A percentile compares a stretch with the other conserved stretches of the same genome.
Evolutionary conservation across 2,329 filamentous ascomycete species (phyloP).

Genomic region (Pseudopithomyces maydicus): DNA sequence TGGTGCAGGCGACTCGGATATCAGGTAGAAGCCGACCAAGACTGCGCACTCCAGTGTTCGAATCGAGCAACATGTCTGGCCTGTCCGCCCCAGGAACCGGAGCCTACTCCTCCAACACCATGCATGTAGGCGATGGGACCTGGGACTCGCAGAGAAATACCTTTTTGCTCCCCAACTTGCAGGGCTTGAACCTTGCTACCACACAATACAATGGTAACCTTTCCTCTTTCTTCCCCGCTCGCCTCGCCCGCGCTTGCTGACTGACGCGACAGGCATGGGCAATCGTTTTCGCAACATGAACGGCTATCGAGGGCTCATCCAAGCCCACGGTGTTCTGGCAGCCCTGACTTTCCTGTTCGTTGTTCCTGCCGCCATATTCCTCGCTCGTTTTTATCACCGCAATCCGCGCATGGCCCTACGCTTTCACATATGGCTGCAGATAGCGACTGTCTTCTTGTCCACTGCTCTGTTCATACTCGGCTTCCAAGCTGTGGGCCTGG

Average conservation of each 20-base stretch:
- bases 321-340: constrained; percentile 73
- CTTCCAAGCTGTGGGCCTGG: constrained; percentile 77
- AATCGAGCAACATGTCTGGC: constrained; percentile 32
- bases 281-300: constrained; percentile 73
- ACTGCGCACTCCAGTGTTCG: neutral
- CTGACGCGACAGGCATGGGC: constrained; percentile 69
- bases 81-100: constrained; percentile 74
- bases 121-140: constrained; percentile 80
- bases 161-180: constrained; percentile 77
- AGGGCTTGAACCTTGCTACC: constrained; percentile 77
- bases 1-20: neutral
- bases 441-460: constrained; percentile 69
- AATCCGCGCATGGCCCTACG: constrained; percentile 66
- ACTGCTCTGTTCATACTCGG: constrained; percentile 76
- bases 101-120: constrained; percentile 73
- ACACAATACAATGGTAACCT: constrained; percentile 80
- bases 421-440: constrained; percentile 75
- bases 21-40: neutral
- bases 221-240: constrained; percentile 1
- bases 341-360: constrained; percentile 76
- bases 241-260: neutral
- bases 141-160: constrained; percentile 80
- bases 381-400: constrained; percentile 71
- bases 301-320: constrained; percentile 73
- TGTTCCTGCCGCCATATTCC: constrained; percentile 74